phyloP scores from a whole-genome alignment of 192 early-diverging fungal species.

The Entomortierella chlamydospora region DNA sequence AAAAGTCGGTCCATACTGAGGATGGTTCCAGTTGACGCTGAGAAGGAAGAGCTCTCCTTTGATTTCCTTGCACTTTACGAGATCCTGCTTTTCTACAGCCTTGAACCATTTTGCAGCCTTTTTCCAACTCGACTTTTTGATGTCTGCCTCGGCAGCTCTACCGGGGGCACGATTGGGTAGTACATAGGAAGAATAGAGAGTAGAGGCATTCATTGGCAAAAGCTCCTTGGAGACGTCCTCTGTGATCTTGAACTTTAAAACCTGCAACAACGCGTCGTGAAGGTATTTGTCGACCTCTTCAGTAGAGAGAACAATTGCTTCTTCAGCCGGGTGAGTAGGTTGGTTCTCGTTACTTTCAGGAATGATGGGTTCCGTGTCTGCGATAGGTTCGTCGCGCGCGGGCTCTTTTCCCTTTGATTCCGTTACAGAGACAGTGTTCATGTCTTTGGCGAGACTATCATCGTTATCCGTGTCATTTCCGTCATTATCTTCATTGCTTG shows the following conservation, averaged over 20 bases:
- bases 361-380: background rate
- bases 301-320: constrained; percentile 18
- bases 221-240: constrained; percentile 61
- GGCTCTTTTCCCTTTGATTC: constrained; percentile 13
- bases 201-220: constrained; percentile 81
- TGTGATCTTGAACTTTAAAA: constrained; percentile 75
- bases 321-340: constrained; percentile 3
- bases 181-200: constrained; percentile 83
- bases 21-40: constrained; percentile 71
- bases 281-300: constrained; percentile 84
- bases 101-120: constrained; percentile 92
- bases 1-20: constrained; percentile 60
- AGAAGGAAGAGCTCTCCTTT: constrained; percentile 70
- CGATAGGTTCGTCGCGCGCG: background rate
- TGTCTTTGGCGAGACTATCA: background rate
- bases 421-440: background rate
- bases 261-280: constrained; percentile 75
- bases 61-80: constrained; percentile 85
- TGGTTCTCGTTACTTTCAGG: background rate
- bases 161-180: constrained; percentile 72
- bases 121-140: constrained; percentile 89
- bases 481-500: constrained; percentile 27
- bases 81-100: constrained; percentile 85
- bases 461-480: background rate
- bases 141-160: constrained; percentile 69